Base-by-base conservation (phyloP, 2,329 filamentous ascomycete species). In the Exophiala spinifera region DNA sequence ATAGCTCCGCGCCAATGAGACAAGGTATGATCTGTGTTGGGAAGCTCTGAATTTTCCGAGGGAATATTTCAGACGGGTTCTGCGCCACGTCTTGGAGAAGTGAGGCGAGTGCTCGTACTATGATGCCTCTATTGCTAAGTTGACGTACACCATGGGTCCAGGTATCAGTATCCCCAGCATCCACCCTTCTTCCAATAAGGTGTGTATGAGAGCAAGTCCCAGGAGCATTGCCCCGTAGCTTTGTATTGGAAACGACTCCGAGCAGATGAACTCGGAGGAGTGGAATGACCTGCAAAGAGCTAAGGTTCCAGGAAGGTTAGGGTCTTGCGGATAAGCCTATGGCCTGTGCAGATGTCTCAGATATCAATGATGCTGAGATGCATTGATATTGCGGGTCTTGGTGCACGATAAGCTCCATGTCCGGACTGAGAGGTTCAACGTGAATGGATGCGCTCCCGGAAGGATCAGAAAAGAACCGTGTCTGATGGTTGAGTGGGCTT, bases 291-390 rank as follows among this genome's bases (percentile, higher is more conserved):
- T 17, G 37, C 36, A 17, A 20, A 14, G 28, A 44, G 48, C 28
- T 37, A 34, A 31, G 8, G 5, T 15, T 46, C 17, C 34, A 53
- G 43, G 31, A 42, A 51, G 47, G 43, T 49, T 56, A 53, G 51
- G 54, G 57, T 56, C 56, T 46, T 14, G 37, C 47, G 50, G 57
- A 56, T 56, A 54, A 44, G 43, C 20, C 50, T 43, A 51, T 25
- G 33, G 46, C 47, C 31, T 46, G 42, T 45, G 53, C 47, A 56
- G 53, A 59, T 59, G 57, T 59, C 57, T 59, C 57, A 59, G 56
- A 59, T 46, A 47, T 59, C 57, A n/a, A 56, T 56, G 53, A 56
- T 59, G 57, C 53, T 56, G 51, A 51, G 10, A 25, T 25, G 40
- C 48, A 28, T 40, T 45, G 46, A 36, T 43, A 31, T 33, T 39